A percentile compares a stretch with the other conserved stretches of the same genome.
Conservation (phyloP, 805 yeast genomes). For the Suhomyces canberraensis region DNA sequence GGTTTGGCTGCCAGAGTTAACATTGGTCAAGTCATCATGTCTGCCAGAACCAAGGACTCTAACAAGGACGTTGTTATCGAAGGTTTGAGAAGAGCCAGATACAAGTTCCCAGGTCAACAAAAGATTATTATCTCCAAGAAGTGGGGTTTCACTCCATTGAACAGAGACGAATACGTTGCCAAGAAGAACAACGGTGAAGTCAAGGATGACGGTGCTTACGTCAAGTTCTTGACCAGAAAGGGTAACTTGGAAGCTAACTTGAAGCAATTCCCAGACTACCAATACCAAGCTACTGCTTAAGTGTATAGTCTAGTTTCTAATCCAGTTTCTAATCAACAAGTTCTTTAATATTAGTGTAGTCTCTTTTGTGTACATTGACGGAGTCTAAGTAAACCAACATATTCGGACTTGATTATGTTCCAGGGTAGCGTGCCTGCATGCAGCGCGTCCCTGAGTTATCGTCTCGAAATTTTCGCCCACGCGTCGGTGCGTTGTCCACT, state of each 20-base stretch:
- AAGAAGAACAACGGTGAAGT: constrained; percentile 97
- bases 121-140: constrained; percentile 98
- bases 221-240: constrained; percentile 95
- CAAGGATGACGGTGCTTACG: constrained; percentile 99
- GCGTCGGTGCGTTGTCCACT: constrained; percentile 6
- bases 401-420: too few relatives aligned
- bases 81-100: constrained; percentile 99
- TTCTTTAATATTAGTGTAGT: not conserved
- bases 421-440: too few relatives aligned
- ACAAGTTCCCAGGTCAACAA: constrained; percentile 99
- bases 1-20: constrained; percentile 99
- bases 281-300: constrained; percentile 43
- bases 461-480: constrained; percentile 1
- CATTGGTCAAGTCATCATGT: constrained; percentile 97
- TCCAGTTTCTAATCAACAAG: not conserved
- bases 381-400: too few relatives aligned
- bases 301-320: constrained; percentile 4
- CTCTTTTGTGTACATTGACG: not conserved
- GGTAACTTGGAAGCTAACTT: constrained; percentile 93
- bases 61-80: constrained; percentile 97
- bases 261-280: constrained; percentile 89
- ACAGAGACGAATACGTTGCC: constrained; percentile 94
- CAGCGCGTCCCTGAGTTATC: too few relatives aligned
- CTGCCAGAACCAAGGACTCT: constrained; percentile 96
- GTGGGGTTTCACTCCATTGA: constrained; percentile 99